A percentile compares a stretch with the other conserved stretches of the same genome.
These are phyloP conservation scores for Serendipita sp. DNA, from an alignment of 768 basidiomycete genomes.

Conservation along the genomic window DNA sequence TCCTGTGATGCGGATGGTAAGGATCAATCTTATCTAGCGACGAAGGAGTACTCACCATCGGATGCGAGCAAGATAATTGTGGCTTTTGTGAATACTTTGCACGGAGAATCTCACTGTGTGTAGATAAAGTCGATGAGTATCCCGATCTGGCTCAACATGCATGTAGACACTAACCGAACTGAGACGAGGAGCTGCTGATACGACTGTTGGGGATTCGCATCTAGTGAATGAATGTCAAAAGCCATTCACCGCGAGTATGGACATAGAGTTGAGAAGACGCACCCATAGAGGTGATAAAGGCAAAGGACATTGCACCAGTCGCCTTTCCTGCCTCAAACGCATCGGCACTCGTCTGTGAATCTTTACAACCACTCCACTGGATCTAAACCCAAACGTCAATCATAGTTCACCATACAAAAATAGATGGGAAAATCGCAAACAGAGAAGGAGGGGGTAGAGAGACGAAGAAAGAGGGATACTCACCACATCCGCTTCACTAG, in stretches of 20 bases:
- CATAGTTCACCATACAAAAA: too few species aligned
- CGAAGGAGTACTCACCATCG: background rate
- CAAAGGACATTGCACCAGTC: constrained; percentile 31
- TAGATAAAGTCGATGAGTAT: background rate
- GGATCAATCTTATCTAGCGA: too few species aligned
- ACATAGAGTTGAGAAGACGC: background rate
- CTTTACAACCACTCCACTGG: constrained; percentile 28
- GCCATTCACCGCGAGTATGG: background rate
- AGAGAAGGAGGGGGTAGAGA: background rate
- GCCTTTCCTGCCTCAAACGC: constrained; percentile 26
- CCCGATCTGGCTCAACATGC: background rate
- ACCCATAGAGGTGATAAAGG: constrained; percentile 17
- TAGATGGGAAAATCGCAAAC: too few species aligned
- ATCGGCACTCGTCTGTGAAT: constrained; percentile 26
- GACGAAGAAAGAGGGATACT: constrained; percentile 16
- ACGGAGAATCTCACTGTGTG: background rate
- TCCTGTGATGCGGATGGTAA: too few species aligned
- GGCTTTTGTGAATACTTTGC: background rate
- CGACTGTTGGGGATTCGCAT: constrained; percentile 22
- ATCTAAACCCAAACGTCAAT: constrained; percentile 10
- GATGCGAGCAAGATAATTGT: background rate
- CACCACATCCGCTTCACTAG: constrained; percentile 76
- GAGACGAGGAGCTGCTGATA: constrained; percentile 15
- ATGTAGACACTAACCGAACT: constrained; percentile 3
- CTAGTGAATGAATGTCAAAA: constrained; percentile 10